Evolutionary conservation across 805 yeast genomes (phyloP).

Genomic region (Scheffersomyces lignosus): DNA sequence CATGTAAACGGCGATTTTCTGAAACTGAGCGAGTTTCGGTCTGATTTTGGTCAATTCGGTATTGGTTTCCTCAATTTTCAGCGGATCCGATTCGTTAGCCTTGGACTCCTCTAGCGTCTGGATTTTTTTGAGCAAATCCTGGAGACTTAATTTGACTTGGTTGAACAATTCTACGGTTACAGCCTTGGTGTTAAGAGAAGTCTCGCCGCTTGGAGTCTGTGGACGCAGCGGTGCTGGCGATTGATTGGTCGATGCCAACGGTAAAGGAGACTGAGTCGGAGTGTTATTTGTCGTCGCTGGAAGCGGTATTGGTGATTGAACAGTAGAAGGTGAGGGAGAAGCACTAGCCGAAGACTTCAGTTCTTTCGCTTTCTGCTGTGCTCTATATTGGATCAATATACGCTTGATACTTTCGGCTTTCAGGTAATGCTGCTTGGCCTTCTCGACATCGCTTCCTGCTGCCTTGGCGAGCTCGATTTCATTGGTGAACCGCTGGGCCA

Average conservation of each 20-base stretch:
- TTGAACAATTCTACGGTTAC: slow-evolving; percentile 21
- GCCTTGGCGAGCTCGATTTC: slow-evolving; percentile 26
- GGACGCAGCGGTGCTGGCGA: neutral
- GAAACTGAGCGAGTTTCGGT: slow-evolving; percentile 21
- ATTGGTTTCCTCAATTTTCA: slow-evolving; percentile 6
- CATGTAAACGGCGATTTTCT: slow-evolving; percentile 22
- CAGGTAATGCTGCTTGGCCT: slow-evolving; percentile 23
- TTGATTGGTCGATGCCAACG: neutral
- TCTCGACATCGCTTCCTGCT: slow-evolving; percentile 16
- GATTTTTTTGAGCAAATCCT: slow-evolving; percentile 21
- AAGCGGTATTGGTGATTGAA: neutral
- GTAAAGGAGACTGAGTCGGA: slow-evolving; percentile 4
- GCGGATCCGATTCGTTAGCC: slow-evolving; percentile 5
- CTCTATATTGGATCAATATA: slow-evolving; percentile 22
- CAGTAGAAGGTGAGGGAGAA: neutral
- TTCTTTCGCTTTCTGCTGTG: slow-evolving; percentile 19
- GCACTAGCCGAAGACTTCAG: neutral
- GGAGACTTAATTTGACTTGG: slow-evolving; percentile 20
- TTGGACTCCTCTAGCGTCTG: slow-evolving; percentile 21
- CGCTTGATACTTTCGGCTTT: slow-evolving; percentile 27
- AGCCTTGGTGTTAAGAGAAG: slow-evolving; percentile 1
- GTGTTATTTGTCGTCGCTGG: slow-evolving; percentile 1
- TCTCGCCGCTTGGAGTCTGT: neutral
- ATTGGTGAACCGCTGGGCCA: slow-evolving; percentile 24
- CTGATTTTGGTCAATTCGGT: slow-evolving; percentile 11